phyloP scores from a whole-genome alignment of 2,329 filamentous ascomycete species.

The Pochonia chlamydosporia region DNA sequence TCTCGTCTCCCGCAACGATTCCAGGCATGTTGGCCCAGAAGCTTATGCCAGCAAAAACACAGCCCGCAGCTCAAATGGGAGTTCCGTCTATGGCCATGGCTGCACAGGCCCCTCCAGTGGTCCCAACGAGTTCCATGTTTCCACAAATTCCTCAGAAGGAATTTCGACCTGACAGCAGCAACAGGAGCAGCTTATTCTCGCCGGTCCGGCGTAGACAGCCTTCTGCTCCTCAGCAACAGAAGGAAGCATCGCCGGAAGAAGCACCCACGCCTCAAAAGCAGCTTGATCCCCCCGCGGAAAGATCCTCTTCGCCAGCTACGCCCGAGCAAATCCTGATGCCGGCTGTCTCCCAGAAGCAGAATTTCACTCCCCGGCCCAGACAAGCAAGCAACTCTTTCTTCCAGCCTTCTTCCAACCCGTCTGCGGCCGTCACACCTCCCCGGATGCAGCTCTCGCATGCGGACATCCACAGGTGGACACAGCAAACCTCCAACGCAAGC shows the following conservation, averaged over 20 bases:
- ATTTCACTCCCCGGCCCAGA: slow-evolving; percentile 40
- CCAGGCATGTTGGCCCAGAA: slow-evolving; percentile 28
- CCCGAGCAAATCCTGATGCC: slow-evolving; percentile 27
- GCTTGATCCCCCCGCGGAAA: not conserved
- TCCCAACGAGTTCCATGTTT: slow-evolving; percentile 34
- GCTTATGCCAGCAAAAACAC: slow-evolving; percentile 20
- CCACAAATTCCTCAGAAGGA: slow-evolving; percentile 26
- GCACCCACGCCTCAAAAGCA: not conserved
- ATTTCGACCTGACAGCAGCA: slow-evolving; percentile 24
- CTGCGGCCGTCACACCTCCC: slow-evolving; percentile 28
- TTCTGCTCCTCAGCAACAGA: not conserved
- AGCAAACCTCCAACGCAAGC: slow-evolving; percentile 31
- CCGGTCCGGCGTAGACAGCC: slow-evolving; percentile 15
- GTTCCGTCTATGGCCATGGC: slow-evolving; percentile 8
- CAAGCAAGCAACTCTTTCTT: slow-evolving; percentile 33
- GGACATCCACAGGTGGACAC: slow-evolving; percentile 36
- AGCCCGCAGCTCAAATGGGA: slow-evolving; percentile 5
- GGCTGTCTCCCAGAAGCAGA: slow-evolving; percentile 38
- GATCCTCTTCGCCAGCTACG: slow-evolving; percentile 20
- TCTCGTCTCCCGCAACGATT: slow-evolving; percentile 47
- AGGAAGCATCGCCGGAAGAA: not conserved
- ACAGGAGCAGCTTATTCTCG: slow-evolving; percentile 29
- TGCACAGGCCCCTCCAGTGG: slow-evolving; percentile 15
- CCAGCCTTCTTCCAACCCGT: slow-evolving; percentile 21
- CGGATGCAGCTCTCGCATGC: slow-evolving; percentile 35